These are phyloP conservation scores for Pyrus bretschneideri DNA, from an alignment of 306 rosid species.

Conservation along the genomic window DNA sequence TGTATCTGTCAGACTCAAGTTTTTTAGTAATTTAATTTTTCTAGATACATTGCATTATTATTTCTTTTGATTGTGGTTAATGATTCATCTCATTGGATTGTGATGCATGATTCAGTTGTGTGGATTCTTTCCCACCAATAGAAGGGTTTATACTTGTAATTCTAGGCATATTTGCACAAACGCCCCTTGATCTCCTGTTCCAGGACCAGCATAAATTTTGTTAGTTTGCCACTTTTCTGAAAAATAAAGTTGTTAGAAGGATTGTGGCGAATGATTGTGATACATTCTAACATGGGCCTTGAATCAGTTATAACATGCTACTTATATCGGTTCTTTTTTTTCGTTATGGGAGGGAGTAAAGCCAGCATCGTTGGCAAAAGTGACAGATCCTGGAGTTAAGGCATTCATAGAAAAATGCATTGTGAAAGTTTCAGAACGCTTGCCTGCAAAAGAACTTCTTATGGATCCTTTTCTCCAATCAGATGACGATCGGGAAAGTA, in stretches of 20 bases:
- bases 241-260: background rate
- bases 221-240: background rate
- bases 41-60: background rate
- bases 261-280: background rate
- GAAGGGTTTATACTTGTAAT: background rate
- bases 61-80: background rate
- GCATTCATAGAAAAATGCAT: conserved; percentile 85
- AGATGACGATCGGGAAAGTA: conserved; percentile 44
- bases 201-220: background rate
- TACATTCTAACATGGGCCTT: background rate
- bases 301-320: background rate
- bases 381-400: conserved; percentile 53
- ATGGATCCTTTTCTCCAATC: conserved; percentile 76
- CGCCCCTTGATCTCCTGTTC: background rate
- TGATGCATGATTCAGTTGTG: background rate
- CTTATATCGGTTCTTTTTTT: background rate
- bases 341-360: conserved; percentile 62
- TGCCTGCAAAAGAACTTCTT: conserved; percentile 80
- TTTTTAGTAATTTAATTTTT: background rate
- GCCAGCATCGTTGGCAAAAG: conserved; percentile 87
- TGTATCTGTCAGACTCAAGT: background rate
- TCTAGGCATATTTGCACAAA: background rate
- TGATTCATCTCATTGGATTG: background rate
- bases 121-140: background rate
- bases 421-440: conserved; percentile 63